Percentiles rank a stretch among this genome's conserved stretches.
Evolutionary conservation across 257 asterid genomes (phyloP).

Genomic region (Misopates orontium): DNA sequence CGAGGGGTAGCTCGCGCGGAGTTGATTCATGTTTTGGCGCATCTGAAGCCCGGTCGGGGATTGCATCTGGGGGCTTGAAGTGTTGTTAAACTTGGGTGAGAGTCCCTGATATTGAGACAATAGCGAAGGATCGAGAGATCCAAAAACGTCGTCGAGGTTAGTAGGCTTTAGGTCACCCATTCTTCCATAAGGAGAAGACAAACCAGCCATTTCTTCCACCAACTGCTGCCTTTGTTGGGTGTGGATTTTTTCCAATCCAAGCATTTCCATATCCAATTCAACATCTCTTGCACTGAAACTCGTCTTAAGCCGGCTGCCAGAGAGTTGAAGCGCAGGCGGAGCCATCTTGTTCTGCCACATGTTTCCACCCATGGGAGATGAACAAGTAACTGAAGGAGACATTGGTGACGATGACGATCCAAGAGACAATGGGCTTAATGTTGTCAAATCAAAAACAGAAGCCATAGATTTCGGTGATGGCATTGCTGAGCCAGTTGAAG

Average conservation of each 20-base stretch:
- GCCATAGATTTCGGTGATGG: slow-evolving; percentile 67
- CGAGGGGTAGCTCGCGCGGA: slow-evolving; percentile 66
- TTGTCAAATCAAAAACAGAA: slow-evolving; percentile 42
- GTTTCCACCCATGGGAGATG: slow-evolving; percentile 53
- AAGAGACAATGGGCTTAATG: slow-evolving; percentile 55
- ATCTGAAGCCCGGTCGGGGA: slow-evolving; percentile 62
- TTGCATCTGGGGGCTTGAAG: slow-evolving; percentile 12
- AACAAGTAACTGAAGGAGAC: slow-evolving; percentile 58
- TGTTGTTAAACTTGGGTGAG: slow-evolving; percentile 43
- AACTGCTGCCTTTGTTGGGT: slow-evolving; percentile 59
- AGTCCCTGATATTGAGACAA: slow-evolving; percentile 57
- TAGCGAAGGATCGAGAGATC: slow-evolving; percentile 63
- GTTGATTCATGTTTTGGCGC: slow-evolving; percentile 60
- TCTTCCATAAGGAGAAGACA: slow-evolving; percentile 57
- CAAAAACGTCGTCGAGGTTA: slow-evolving; percentile 70
- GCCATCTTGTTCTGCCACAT: slow-evolving; percentile 73
- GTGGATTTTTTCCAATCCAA: slow-evolving; percentile 57
- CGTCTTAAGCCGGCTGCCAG: slow-evolving; percentile 75
- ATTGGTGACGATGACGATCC: slow-evolving; percentile 57
- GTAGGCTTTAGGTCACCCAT: slow-evolving; percentile 61
- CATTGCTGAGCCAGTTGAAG: slow-evolving; percentile 83
- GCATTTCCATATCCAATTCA: slow-evolving; percentile 51
- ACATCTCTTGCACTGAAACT: slow-evolving; percentile 55
- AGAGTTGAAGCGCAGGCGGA: slow-evolving; percentile 72
- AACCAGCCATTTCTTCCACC: slow-evolving; percentile 65